Base-by-base conservation (phyloP, 1,139 yeast species). In the Zygosaccharomyces sapae region DNA sequence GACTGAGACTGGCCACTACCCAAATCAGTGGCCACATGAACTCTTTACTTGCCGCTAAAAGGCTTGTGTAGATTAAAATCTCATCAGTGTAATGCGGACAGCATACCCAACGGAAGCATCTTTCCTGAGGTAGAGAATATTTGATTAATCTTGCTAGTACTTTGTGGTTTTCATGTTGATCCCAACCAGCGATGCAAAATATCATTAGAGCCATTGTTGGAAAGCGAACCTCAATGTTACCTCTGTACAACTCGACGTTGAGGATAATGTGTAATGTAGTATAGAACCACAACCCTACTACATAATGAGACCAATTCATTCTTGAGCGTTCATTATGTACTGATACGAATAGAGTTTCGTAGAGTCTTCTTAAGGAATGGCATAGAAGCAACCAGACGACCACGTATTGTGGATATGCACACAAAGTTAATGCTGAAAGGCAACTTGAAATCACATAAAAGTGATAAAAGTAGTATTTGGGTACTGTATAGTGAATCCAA, bases 71-170 rank as follows among this genome's bases (percentile, higher is more conserved):
- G 16, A 89, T 76, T 25, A 77, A 47, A 1, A 86, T 69, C 61
- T 90, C 97, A 56, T 85, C 86, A 13, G 83, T 70, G 58, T 89
- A 90, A 64, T 90, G 97, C 0, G 97, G 90, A 57, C 89, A 83
- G 10, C 84, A 74, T 1, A 79, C 73, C 10, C 59, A 58, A 35
- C 65, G 65, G 63, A 87, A 83, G 41, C 80, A 59, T 1, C 82
- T 74, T 36, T 65, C 65, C 0, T 62, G 60, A 0, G 97, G 97
- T 29, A 78, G 60, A 0, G 81, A 70, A 65, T 90, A 90, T 65
- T 89, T 89, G 20, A 69, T 69, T 35, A 88, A 70, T 3, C 66
- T 55, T 0, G 94, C 75, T 48, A 90, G 71, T 52, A 81, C 78
- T 4, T 51, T 49, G 64, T 90, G 97, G 57, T 79, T 77, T 19